Percentiles rank a stretch among this genome's conserved stretches.
Conservation (phyloP, 176 grass and related monocot species). For the Areca catechu region DNA sequence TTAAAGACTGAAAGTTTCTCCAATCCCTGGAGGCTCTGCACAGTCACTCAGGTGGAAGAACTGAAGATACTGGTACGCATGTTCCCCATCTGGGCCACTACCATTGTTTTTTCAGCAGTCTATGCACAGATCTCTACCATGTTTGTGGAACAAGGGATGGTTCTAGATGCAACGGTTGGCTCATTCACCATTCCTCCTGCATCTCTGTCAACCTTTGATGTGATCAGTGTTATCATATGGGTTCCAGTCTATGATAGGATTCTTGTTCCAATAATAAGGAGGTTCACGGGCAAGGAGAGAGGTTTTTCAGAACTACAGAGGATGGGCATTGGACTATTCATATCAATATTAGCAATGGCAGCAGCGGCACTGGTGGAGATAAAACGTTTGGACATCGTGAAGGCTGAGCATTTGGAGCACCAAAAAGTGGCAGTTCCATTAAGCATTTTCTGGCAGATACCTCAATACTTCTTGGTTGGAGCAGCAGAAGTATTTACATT, state of each 20-base stretch:
- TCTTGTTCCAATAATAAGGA: constrained; percentile 50
- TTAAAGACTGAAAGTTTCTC: constrained; percentile 27
- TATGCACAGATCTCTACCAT: constrained; percentile 77
- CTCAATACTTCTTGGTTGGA: constrained; percentile 66
- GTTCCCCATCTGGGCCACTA: constrained; percentile 80
- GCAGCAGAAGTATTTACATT: constrained; percentile 65
- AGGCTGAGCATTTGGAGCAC: constrained; percentile 35
- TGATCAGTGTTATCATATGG: constrained; percentile 61
- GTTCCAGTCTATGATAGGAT: constrained; percentile 68
- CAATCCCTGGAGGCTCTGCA: constrained; percentile 75
- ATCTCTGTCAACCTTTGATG: constrained; percentile 76
- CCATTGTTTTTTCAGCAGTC: constrained; percentile 63
- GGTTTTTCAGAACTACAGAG: constrained; percentile 73
- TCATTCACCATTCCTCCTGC: constrained; percentile 66
- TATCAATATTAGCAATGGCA: constrained; percentile 69
- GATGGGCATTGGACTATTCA: constrained; percentile 62
- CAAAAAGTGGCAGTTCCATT: constrained; percentile 50
- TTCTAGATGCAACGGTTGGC: constrained; percentile 61
- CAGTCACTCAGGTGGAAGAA: constrained; percentile 93
- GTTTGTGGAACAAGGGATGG: constrained; percentile 91
- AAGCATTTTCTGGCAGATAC: constrained; percentile 88
- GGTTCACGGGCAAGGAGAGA: constrained; percentile 58
- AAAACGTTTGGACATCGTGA: constrained; percentile 54
- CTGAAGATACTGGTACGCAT: constrained; percentile 70
- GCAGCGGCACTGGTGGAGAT: constrained; percentile 63